phyloP scores from a whole-genome alignment of 2,329 filamentous ascomycete genomes.

The Byssoonygena ceratinophila region DNA sequence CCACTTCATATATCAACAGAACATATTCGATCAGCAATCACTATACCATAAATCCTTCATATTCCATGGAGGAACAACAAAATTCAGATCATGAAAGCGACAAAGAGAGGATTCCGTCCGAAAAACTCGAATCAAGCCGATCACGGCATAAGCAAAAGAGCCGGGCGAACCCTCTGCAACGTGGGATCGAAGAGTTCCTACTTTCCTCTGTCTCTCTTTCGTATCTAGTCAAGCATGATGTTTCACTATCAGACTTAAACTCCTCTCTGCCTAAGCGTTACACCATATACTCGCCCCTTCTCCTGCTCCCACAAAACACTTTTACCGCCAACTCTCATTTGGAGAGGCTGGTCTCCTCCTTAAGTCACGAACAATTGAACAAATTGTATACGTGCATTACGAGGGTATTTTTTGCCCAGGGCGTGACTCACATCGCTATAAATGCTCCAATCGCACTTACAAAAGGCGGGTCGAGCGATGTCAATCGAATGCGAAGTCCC shows the following conservation, averaged over 20 bases:
- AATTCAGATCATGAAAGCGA: background rate
- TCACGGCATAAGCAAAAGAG: background rate
- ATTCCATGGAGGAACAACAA: background rate
- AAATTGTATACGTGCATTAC: slow-evolving; percentile 36
- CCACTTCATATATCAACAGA: no score
- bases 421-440: slow-evolving; percentile 47
- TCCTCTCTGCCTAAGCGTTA: slow-evolving; percentile 37
- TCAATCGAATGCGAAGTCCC: slow-evolving; percentile 67
- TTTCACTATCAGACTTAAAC: slow-evolving; percentile 8
- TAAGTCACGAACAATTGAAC: slow-evolving; percentile 22
- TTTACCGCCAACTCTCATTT: slow-evolving; percentile 29
- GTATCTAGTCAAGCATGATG: slow-evolving; percentile 12
- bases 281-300: slow-evolving; percentile 47
- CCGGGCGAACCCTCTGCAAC: slow-evolving; percentile 24
- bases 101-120: background rate
- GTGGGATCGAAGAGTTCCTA: slow-evolving; percentile 26
- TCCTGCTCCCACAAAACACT: slow-evolving; percentile 45
- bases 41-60: no score
- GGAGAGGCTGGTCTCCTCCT: slow-evolving; percentile 22
- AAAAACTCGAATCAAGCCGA: background rate
- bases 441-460: slow-evolving; percentile 46
- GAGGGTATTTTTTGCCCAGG: slow-evolving; percentile 28
- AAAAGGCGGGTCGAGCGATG: slow-evolving; percentile 26
- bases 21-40: no score
- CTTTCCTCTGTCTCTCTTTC: slow-evolving; percentile 18